phyloP scores from a whole-genome alignment of 2,329 filamentous ascomycete genomes.

The Magnaporthiopsis poae region DNA sequence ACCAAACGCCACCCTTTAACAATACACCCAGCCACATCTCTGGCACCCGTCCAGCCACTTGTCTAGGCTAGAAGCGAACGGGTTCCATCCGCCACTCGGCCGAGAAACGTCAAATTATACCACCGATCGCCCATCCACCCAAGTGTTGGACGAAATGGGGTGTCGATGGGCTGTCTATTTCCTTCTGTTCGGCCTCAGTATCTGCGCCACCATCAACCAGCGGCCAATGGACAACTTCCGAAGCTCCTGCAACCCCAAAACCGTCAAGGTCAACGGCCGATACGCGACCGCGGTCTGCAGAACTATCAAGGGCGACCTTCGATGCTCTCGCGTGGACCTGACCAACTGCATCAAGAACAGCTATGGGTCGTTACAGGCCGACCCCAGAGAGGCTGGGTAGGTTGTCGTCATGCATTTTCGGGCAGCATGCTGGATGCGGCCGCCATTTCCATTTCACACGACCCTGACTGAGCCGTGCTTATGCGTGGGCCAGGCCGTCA shows the following conservation, averaged over 20 bases:
- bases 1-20: neutral
- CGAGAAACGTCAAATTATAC: neutral
- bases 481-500: neutral
- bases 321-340: neutral
- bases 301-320: neutral
- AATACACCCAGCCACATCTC: too few relatives aligned
- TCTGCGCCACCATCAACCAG: neutral
- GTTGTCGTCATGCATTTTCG: neutral
- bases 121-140: neutral
- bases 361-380: neutral
- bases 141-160: neutral
- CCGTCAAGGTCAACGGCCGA: neutral
- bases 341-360: neutral
- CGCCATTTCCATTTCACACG: neutral
- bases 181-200: neutral
- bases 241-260: neutral
- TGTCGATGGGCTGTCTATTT: neutral
- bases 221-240: slow-evolving; percentile 4
- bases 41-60: too few relatives aligned
- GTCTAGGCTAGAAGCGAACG: neutral
- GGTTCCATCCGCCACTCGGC: neutral
- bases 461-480: neutral
- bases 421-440: too few relatives aligned
- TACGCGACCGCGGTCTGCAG: slow-evolving; percentile 2
- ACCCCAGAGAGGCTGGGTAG: neutral